Conservation (phyloP, 2,329 filamentous ascomycete species). For the Drechslerella stenobrocha region DNA sequence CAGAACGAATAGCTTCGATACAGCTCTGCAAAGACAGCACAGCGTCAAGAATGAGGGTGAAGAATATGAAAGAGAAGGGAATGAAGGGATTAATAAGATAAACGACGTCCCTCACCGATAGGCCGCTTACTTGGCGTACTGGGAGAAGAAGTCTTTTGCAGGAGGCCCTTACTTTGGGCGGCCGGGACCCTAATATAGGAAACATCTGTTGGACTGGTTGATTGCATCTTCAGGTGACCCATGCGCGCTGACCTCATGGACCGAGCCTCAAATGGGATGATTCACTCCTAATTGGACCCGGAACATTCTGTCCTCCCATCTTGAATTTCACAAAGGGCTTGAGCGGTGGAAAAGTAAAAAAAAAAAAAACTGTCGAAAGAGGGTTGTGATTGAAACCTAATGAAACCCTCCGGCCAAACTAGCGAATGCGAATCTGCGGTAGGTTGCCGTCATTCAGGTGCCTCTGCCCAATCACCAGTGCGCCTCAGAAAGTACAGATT, state of each 20-base stretch:
- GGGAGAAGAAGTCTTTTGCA: slow-evolving; percentile 20
- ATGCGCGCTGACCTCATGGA: slow-evolving; percentile 34
- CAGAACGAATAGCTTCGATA: slow-evolving; percentile 43
- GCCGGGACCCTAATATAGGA: slow-evolving; percentile 43
- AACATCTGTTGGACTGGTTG: background rate
- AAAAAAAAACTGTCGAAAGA: slow-evolving; percentile 11
- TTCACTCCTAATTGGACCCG: slow-evolving; percentile 16
- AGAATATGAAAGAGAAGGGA: slow-evolving; percentile 16
- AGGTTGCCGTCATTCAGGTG: slow-evolving; percentile 36
- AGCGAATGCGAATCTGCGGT: slow-evolving; percentile 30
- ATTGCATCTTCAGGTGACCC: slow-evolving; percentile 21
- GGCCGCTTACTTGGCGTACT: slow-evolving; percentile 36
- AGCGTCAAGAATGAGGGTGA: slow-evolving; percentile 44
- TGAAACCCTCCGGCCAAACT: slow-evolving; percentile 44
- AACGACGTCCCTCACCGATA: slow-evolving; percentile 18
- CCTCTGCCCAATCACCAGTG: slow-evolving; percentile 27
- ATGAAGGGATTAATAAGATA: slow-evolving; percentile 13
- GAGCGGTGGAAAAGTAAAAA: slow-evolving; percentile 9
- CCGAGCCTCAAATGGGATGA: slow-evolving; percentile 19
- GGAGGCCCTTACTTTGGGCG: slow-evolving; percentile 24
- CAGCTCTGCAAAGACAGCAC: slow-evolving; percentile 33
- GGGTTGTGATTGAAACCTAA: slow-evolving; percentile 47
- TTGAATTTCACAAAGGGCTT: slow-evolving; percentile 22
- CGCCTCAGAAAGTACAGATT: slow-evolving; percentile 21
- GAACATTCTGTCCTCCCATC: slow-evolving; percentile 19